Percentiles rank a stretch among this genome's conserved stretches.
Conservation (phyloP, 192 early-diverging fungal species). For the Spinellus fusiger region DNA sequence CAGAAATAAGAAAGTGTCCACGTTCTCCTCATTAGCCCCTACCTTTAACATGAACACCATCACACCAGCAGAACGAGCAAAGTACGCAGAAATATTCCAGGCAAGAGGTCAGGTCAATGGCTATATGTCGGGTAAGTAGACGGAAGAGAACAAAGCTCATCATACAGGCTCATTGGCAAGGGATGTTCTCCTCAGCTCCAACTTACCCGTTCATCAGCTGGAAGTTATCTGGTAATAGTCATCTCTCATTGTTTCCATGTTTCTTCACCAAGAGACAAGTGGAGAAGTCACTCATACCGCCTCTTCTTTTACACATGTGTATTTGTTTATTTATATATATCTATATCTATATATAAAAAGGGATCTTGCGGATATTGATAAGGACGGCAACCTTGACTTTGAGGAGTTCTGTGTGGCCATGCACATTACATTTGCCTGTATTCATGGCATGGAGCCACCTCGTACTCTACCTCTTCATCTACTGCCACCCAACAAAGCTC, state of each 20-base stretch:
- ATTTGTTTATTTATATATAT: background rate
- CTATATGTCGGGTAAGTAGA: slow-evolving; percentile 39
- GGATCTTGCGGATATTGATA: slow-evolving; percentile 80
- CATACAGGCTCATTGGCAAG: slow-evolving; percentile 30
- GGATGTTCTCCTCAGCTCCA: slow-evolving; percentile 35
- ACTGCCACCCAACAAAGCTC: slow-evolving; percentile 62
- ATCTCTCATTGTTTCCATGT: background rate
- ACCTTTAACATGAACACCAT: slow-evolving; percentile 14
- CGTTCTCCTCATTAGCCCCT: background rate
- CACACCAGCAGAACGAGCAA: slow-evolving; percentile 39
- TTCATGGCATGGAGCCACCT: slow-evolving; percentile 52
- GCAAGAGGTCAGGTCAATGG: slow-evolving; percentile 44
- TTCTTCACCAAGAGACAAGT: background rate
- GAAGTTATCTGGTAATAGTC: slow-evolving; percentile 47
- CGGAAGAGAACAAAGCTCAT: background rate
- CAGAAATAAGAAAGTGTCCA: background rate
- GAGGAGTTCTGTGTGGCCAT: slow-evolving; percentile 80
- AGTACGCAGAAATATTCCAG: slow-evolving; percentile 51
- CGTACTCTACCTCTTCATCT: slow-evolving; percentile 53
- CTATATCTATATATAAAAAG: slow-evolving; percentile 11
- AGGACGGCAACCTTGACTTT: slow-evolving; percentile 75
- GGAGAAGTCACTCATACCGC: background rate
- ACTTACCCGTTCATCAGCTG: slow-evolving; percentile 28
- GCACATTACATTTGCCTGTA: slow-evolving; percentile 68
- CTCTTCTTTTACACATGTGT: background rate